Evolutionary conservation across 768 basidiomycete genomes (phyloP).

Genomic region (Lyophyllum atratum): DNA sequence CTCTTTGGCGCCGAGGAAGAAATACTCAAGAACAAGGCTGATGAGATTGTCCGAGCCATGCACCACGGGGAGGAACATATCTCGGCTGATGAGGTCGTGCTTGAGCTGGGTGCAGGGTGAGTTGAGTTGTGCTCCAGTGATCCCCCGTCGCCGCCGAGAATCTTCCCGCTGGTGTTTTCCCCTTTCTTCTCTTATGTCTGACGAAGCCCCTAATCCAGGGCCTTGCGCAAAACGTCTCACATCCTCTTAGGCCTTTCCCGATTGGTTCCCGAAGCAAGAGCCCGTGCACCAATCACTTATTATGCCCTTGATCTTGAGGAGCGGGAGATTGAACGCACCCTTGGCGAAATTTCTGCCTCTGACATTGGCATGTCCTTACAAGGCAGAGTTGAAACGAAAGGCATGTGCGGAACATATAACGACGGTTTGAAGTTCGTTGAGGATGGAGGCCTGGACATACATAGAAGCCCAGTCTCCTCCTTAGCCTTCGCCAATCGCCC

Average conservation of each 20-base stretch:
- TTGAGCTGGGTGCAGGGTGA: constrained; percentile 96
- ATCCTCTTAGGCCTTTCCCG: constrained; percentile 73
- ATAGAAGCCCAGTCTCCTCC: constrained; percentile 10
- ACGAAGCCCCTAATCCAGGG: constrained; percentile 41
- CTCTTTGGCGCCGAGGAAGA: constrained; percentile 87
- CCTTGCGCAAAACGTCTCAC: constrained; percentile 87
- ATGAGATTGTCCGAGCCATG: constrained; percentile 78
- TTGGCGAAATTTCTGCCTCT: constrained; percentile 64
- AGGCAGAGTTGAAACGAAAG: constrained; percentile 79
- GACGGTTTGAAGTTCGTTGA: constrained; percentile 82
- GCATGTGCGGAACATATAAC: constrained; percentile 91
- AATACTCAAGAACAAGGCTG: constrained; percentile 71
- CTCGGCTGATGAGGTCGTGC: constrained; percentile 55
- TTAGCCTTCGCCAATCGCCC: constrained; percentile 5
- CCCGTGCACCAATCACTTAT: constrained; percentile 65
- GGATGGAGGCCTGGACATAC: constrained; percentile 54
- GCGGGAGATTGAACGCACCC: constrained; percentile 80
- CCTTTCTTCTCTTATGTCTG: not conserved
- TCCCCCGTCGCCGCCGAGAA: not conserved
- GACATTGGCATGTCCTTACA: constrained; percentile 59
- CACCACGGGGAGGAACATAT: constrained; percentile 42
- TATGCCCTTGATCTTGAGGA: constrained; percentile 94
- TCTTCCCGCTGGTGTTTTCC: not conserved
- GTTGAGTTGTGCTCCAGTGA: constrained; percentile 22
- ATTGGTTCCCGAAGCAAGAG: constrained; percentile 38